Percentiles rank a stretch among this genome's conserved stretches.
Evolutionary conservation across 129 eudicot genomes (phyloP).

Genomic region (Centella asiatica): DNA sequence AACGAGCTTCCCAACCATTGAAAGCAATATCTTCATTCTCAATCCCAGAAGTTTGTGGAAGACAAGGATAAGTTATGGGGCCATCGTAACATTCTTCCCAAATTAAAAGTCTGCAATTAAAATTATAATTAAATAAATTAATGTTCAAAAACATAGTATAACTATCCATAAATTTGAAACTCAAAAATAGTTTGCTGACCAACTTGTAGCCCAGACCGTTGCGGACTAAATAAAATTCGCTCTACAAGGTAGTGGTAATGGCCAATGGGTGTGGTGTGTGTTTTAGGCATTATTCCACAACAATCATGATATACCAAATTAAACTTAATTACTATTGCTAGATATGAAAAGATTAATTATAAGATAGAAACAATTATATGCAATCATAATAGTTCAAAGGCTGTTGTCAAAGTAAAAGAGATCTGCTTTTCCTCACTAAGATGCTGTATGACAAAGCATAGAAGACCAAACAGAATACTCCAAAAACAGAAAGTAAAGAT

Average conservation of each 20-base stretch:
- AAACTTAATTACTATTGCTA: slow-evolving; percentile 9
- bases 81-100: slow-evolving; percentile 92
- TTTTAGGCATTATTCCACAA: no score
- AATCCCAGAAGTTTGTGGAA: slow-evolving; percentile 18
- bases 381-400: slow-evolving; percentile 12
- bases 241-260: no score
- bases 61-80: slow-evolving; percentile 27
- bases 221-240: no score
- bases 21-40: slow-evolving; percentile 15
- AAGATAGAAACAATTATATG: not conserved
- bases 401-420: slow-evolving; percentile 15
- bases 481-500: slow-evolving; percentile 32
- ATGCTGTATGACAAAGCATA: slow-evolving; percentile 34
- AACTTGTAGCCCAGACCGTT: no score
- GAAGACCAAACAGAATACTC: slow-evolving; percentile 32
- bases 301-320: no score
- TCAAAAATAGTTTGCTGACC: not conserved
- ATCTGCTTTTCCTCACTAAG: slow-evolving; percentile 15
- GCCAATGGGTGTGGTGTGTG: no score
- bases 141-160: slow-evolving; percentile 4
- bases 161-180: not conserved
- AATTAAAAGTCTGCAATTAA: slow-evolving; percentile 60
- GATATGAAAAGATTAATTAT: slow-evolving; percentile 1
- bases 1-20: slow-evolving; percentile 24
- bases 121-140: no score